Evolutionary conservation across 768 basidiomycete genomes (phyloP).

Genomic region (Leccinum subtestaceum): DNA sequence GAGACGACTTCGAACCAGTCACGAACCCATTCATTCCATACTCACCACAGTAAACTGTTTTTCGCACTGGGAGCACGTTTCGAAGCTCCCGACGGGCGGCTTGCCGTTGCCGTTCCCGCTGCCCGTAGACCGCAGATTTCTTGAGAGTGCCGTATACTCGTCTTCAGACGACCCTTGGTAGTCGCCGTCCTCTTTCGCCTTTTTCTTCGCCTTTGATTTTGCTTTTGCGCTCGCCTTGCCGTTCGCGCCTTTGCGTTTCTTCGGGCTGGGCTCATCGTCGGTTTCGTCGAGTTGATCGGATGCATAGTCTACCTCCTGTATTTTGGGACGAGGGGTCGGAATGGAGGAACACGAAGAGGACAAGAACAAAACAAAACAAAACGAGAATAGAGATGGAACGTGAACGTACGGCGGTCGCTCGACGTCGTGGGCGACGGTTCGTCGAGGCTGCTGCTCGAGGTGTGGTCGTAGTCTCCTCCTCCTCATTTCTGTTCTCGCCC

Average conservation of each 20-base stretch:
- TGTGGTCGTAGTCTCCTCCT: not conserved
- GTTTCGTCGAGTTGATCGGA: constrained; percentile 77
- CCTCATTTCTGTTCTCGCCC: not conserved
- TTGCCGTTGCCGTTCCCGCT: constrained; percentile 38
- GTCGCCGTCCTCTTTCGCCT: constrained; percentile 44
- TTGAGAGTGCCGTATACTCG: constrained; percentile 64
- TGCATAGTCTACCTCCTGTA: constrained; percentile 45
- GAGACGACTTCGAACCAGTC: not conserved
- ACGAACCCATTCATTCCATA: constrained; percentile 10
- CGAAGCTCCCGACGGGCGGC: constrained; percentile 76
- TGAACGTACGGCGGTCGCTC: constrained; percentile 11
- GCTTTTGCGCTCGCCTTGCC: constrained; percentile 36
- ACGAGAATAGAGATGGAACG: not conserved
- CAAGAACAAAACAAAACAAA: not conserved
- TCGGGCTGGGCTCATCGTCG: constrained; percentile 42
- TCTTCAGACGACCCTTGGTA: constrained; percentile 58
- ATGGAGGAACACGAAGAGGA: not conserved
- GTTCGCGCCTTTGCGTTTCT: constrained; percentile 58
- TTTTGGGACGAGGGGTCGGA: not conserved
- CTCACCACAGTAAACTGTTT: constrained; percentile 87
- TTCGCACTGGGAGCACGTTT: constrained; percentile 75
- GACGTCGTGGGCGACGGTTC: constrained; percentile 16
- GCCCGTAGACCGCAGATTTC: constrained; percentile 39
- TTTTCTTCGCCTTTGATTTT: constrained; percentile 40
- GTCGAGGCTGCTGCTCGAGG: constrained; percentile 6